Base-by-base conservation (phyloP, 768 basidiomycete species). In the Mrakia gelida region DNA sequence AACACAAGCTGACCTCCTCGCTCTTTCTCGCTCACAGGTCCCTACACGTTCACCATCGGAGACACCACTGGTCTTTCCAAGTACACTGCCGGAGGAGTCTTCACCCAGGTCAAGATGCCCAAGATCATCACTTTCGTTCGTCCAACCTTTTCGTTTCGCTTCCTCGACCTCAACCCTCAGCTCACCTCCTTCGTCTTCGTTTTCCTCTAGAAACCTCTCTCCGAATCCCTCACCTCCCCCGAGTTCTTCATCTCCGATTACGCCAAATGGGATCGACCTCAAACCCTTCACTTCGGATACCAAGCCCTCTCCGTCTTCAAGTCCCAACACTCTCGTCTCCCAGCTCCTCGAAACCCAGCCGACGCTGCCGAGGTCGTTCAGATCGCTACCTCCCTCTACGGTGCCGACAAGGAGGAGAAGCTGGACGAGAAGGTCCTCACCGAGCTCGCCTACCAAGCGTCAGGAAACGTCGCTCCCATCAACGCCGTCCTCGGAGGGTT, bases 21-120 rank as follows among this genome's bases (percentile, higher is more conserved):
- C 26, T 21, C 67, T n/a, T n/a, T 26, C 34, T 71, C 15, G 9
- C 45, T 1, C 30, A 32, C 76, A 86, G 86, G 96, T 3, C 97
- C 97, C 0, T 99, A 98, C 83, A 98, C 97, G 0, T 99, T 99
- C 85, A 87, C 91, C 43, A 96, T 99, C 77, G 96, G 97, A 3
- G 93, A 97, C 83, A 98, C 95, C 3, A 89, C 90, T 43, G 88
- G 88, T 52, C 83, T 97, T 16, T 87, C 90, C 38, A 87, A 89
- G 65, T 98, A 98, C 85, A 89, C 90, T 81, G 83, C 89, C 41
- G 97, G 96, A 34, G 97, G 97, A 54, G 92, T 95, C 79, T 99
- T 98, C 84, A 94, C 93, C 10, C 97, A 99, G 85, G 95, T 98
- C 80, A 99, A 98, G 86, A 96, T 98, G 94, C 97, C 97, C 15